Conservation (phyloP, 176 grass and related monocot genomes). For the Carex parvula region DNA sequence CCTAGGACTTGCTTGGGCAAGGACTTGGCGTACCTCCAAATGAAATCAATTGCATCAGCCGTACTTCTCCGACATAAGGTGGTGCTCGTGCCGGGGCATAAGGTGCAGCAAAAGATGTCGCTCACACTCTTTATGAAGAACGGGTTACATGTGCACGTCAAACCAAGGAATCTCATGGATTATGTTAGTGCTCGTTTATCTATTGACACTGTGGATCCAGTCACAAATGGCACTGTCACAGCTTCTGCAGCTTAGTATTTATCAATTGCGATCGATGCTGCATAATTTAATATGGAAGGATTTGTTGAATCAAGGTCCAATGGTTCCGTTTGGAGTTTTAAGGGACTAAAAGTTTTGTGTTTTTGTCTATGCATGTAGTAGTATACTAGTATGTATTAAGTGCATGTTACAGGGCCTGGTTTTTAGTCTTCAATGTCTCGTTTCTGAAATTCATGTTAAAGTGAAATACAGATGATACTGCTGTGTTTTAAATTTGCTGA, state of each 20-base stretch:
- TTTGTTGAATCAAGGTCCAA: background rate
- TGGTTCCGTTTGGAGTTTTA: slow-evolving; percentile 19
- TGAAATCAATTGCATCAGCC: slow-evolving; percentile 90
- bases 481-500: background rate
- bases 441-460: slow-evolving; percentile 20
- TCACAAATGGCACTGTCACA: slow-evolving; percentile 42
- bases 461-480: slow-evolving; percentile 2
- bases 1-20: slow-evolving; percentile 92
- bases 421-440: background rate
- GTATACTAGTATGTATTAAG: slow-evolving; percentile 10
- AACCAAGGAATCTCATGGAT: slow-evolving; percentile 45
- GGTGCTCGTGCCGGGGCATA: slow-evolving; percentile 63
- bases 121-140: slow-evolving; percentile 99
- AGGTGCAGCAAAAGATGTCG: slow-evolving; percentile 97
- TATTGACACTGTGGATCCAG: background rate
- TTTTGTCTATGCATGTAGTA: background rate
- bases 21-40: slow-evolving; percentile 93
- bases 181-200: slow-evolving; percentile 23
- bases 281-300: background rate
- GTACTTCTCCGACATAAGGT: slow-evolving; percentile 80
- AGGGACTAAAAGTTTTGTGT: slow-evolving; percentile 1
- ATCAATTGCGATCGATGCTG: background rate
- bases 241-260: slow-evolving; percentile 51
- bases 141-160: slow-evolving; percentile 64
- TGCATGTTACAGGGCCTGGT: background rate